These are phyloP conservation scores for Podospora conica DNA, from an alignment of 495 filamentous ascomycete genomes.

Conservation along the genomic window DNA sequence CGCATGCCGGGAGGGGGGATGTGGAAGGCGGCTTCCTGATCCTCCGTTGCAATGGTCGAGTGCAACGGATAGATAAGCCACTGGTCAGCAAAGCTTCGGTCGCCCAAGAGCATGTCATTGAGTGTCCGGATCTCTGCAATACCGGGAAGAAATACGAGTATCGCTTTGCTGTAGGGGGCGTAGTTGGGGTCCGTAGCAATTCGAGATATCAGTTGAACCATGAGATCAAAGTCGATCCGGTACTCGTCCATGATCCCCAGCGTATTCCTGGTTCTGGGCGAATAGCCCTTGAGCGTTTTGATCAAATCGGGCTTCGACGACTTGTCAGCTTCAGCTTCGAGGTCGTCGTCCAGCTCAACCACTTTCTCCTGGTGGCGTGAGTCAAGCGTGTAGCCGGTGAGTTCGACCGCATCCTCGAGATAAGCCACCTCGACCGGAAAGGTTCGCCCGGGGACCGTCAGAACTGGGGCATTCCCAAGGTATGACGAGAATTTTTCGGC, in stretches of 20 bases:
- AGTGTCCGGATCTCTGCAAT: slow-evolving; percentile 86
- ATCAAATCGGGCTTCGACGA: slow-evolving; percentile 44
- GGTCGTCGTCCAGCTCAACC: slow-evolving; percentile 51
- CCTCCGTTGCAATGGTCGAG: slow-evolving; percentile 91
- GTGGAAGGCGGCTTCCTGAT: slow-evolving; percentile 86
- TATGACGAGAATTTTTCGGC: slow-evolving; percentile 87
- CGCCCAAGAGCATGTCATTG: slow-evolving; percentile 70
- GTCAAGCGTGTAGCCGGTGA: slow-evolving; percentile 63
- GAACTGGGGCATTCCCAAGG: slow-evolving; percentile 70
- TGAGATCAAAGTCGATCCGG: slow-evolving; percentile 75
- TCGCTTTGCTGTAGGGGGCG: slow-evolving; percentile 72
- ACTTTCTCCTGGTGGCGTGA: slow-evolving; percentile 42
- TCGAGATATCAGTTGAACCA: slow-evolving; percentile 64
- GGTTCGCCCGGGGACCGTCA: slow-evolving; percentile 86
- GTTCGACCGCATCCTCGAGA: slow-evolving; percentile 83
- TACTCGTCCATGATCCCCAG: slow-evolving; percentile 77
- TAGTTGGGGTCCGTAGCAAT: slow-evolving; percentile 63
- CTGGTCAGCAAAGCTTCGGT: slow-evolving; percentile 56
- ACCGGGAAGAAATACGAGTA: slow-evolving; percentile 89
- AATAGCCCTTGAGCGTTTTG: slow-evolving; percentile 62
- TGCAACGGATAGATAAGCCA: slow-evolving; percentile 87
- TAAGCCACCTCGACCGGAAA: slow-evolving; percentile 86
- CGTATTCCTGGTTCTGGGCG: slow-evolving; percentile 62
- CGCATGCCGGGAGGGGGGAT: slow-evolving; percentile 72
- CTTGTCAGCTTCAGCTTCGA: slow-evolving; percentile 41